Evolutionary conservation across 768 basidiomycete genomes (phyloP), one percentile per base, ranked within the genome.

Genomic region (Paxillus involutus): DNA sequence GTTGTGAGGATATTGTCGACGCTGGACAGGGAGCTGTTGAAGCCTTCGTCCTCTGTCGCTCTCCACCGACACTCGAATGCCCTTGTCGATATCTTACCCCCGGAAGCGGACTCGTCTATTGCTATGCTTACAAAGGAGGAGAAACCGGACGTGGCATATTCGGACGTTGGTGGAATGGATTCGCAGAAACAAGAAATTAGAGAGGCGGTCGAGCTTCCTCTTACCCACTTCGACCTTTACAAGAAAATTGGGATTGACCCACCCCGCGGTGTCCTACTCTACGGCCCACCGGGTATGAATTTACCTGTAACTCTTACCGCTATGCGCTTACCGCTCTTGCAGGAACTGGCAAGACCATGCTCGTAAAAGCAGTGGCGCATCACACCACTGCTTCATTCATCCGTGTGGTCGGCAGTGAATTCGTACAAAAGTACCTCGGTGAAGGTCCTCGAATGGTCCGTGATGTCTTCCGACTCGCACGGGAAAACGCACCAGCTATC

Each of bases 211-310:
- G 97, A 99, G 71, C 80, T 99, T 19, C 97, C 97, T 24, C 77
- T 93, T 50, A 93, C 89, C n/a, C 89, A 99, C 73, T 96, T 96
- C 69, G 96, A 99, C 66, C 77, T 99, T 41, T 99, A 98, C 81
- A 92, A 92, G 78, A 98, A 98, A 78, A 99, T 99, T 65, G 97
- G 97, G 60, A 99, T 99, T 59, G 96, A 99, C 75, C 97, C 97
- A 3, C 97, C 97, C 53, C 83, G 97, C 24, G 97, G 97, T 74
- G 97, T 99, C 3, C 74, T 99, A 51, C 80, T 99, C 13, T 98
- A 97, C 66, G 97, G 97, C 1, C 97, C 97, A 33, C 97, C 97
- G 66, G 96, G 95, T 90, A 65, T 46, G 79, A 19, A 13, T 33
- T 63, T 26, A 30, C 47, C 4, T 13, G 39, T 48, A 2, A 16